These are phyloP conservation scores for Colletotrichum tropicicola DNA, from an alignment of 2,329 filamentous ascomycete species.

Conservation along the genomic window DNA sequence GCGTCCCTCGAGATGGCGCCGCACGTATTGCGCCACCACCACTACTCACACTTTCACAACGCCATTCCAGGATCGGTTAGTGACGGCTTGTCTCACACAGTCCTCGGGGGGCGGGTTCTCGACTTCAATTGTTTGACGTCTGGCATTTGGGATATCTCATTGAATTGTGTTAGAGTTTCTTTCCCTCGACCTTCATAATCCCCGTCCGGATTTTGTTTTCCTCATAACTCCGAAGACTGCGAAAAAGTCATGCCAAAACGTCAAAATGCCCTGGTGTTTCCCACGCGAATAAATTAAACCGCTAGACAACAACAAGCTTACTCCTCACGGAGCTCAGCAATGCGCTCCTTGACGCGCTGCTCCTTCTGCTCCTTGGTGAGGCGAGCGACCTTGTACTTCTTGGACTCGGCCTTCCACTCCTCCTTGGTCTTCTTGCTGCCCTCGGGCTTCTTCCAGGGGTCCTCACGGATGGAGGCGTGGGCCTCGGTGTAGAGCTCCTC, in stretches of 20 bases:
- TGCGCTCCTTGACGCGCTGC: constrained; percentile 88
- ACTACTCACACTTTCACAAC: neutral
- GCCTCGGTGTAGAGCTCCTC: constrained; percentile 97
- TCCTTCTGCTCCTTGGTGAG: constrained; percentile 85
- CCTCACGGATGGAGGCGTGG: constrained; percentile 95
- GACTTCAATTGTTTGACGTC: constrained; percentile 20
- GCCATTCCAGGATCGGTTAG: too few relatives aligned
- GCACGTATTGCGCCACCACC: neutral
- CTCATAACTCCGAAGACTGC: constrained; percentile 30
- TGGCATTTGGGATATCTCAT: constrained; percentile 32
- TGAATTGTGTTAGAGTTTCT: constrained; percentile 26
- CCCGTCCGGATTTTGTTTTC: constrained; percentile 25
- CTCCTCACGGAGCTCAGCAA: constrained; percentile 77
- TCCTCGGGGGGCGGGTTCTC: neutral
- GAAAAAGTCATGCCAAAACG: constrained; percentile 29
- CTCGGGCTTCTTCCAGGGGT: constrained; percentile 95
- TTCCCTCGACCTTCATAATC: constrained; percentile 27
- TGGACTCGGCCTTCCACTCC: constrained; percentile 93
- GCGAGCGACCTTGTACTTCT: constrained; percentile 86
- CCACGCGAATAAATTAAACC: constrained; percentile 16
- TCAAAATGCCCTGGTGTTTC: constrained; percentile 20
- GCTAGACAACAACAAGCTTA: constrained; percentile 38
- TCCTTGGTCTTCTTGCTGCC: constrained; percentile 95
- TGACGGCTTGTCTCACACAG: neutral
- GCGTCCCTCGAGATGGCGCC: neutral